These are phyloP conservation scores for Medicago ruthenica DNA, from an alignment of 306 rosid species.

Conservation along the genomic window DNA sequence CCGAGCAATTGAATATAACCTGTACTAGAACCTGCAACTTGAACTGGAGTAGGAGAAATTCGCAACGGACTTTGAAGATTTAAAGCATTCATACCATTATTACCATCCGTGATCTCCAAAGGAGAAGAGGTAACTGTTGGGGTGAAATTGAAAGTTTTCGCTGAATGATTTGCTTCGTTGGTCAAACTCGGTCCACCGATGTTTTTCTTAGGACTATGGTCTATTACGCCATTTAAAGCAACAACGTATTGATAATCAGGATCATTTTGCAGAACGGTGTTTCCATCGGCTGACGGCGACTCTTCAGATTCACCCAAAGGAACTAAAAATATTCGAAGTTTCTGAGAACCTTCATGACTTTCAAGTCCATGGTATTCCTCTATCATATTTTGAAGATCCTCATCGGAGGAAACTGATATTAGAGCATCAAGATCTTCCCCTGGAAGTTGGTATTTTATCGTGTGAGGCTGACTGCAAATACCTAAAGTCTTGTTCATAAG, in stretches of 20 bases:
- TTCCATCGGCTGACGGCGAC: slow-evolving; percentile 52
- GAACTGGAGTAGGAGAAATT: slow-evolving; percentile 51
- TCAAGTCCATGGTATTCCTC: slow-evolving; percentile 79
- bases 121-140: slow-evolving; percentile 41
- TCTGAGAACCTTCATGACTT: slow-evolving; percentile 69
- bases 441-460: slow-evolving; percentile 84
- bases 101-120: slow-evolving; percentile 47
- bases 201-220: slow-evolving; percentile 53
- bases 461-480: slow-evolving; percentile 68
- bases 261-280: slow-evolving; percentile 49
- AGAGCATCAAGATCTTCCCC: slow-evolving; percentile 86
- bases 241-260: slow-evolving; percentile 79
- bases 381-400: slow-evolving; percentile 86
- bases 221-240: slow-evolving; percentile 72
- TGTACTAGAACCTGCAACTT: slow-evolving; percentile 49
- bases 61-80: slow-evolving; percentile 45
- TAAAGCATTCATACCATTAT: slow-evolving; percentile 38
- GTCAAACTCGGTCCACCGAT: slow-evolving; percentile 46
- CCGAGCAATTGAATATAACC: slow-evolving; percentile 51
- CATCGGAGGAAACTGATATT: slow-evolving; percentile 78
- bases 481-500: slow-evolving; percentile 66
- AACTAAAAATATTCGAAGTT: slow-evolving; percentile 67
- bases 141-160: slow-evolving; percentile 40
- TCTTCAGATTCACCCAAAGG: slow-evolving; percentile 72
- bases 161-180: slow-evolving; percentile 56